Evolutionary conservation across 2,329 filamentous ascomycete genomes (phyloP).

Genomic region (Arthrobotrys sphaeroides): DNA sequence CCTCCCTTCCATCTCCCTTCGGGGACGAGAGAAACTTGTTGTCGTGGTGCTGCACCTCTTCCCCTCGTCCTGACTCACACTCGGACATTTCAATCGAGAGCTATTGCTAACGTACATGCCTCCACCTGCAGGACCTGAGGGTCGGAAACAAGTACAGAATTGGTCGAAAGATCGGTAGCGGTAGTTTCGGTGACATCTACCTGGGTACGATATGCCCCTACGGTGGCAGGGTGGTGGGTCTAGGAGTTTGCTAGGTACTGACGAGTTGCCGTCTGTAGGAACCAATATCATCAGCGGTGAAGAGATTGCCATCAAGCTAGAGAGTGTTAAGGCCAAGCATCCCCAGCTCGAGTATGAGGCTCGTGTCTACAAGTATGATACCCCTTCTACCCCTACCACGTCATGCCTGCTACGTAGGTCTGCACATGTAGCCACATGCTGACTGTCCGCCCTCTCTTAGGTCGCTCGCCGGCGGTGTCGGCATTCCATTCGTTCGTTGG

Average conservation of each 20-base stretch:
- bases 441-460: constrained; percentile 65
- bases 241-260: constrained; percentile 10
- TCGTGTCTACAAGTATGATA: constrained; percentile 79
- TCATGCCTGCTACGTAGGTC: not conserved
- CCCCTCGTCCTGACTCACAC: not conserved
- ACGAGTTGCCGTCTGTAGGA: constrained; percentile 65
- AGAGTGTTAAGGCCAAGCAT: constrained; percentile 99
- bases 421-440: not conserved
- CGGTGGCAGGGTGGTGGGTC: not conserved
- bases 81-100: not conserved
- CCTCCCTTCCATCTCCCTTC: constrained; percentile 27
- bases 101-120: constrained; percentile 41
- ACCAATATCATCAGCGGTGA: constrained; percentile 99
- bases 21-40: constrained; percentile 16
- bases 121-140: constrained; percentile 79
- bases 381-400: not conserved
- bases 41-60: constrained; percentile 8
- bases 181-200: constrained; percentile 98
- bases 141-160: constrained; percentile 99
- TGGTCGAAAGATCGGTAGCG: constrained; percentile 97
- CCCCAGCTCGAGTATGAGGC: constrained; percentile 99
- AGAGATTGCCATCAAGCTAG: constrained; percentile 99
- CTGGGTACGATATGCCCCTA: constrained; percentile 66
- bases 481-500: constrained; percentile 98
- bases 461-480: constrained; percentile 90